Base-by-base conservation (phyloP, 2,329 filamentous ascomycete species). In the Paracoccidioides brasiliensis region DNA sequence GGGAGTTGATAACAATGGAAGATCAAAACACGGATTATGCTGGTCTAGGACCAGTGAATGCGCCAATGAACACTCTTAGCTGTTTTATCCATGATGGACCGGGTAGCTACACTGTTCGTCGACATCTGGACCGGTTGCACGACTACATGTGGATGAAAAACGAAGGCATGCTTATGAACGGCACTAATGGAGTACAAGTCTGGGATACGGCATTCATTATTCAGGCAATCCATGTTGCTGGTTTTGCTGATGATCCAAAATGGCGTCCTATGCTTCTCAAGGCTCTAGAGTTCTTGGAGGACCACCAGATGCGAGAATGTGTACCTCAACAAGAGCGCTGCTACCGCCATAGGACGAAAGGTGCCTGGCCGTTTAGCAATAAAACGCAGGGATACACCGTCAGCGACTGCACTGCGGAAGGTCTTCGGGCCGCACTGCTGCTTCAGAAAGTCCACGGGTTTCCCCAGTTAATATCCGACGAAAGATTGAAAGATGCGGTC, bases 141-240 rank as follows among this genome's bases (percentile, higher is more conserved):
- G 93, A 98, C 64, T 94, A 85, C 59, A 71, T 98, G 35, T 98
- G 93, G 90, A 78, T 98, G 52, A 95, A 94, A 60, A 70, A 83
- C 38, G 90, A 96, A 67, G 93, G 93, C 5, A 89, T 98, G 88
- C 78, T 97, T 50, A 85, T 85, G 71, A 96, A 96, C 64, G 93
- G 93, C 41, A 98, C 93, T 7, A 97, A 98, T 63, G 93, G 93
- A n/a, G 90, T 97, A 1, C 93, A 98, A 70, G 86, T 84, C 60
- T 98, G 93, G 93, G 93, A 98, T 67, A 98, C 93, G 0, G 80
- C 90, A 0, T 97, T 97, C 66, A 74, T 85, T 15, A 88, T 96
- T 38, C 90, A 95, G 69, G 85, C 88, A 0, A 81, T 88, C 5
- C 80, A 88, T 53, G 87, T 88, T 51, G 84, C 88, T 5, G 89